Percentiles rank a stretch among this genome's conserved stretches.
phyloP scores from a whole-genome alignment of 2,329 filamentous ascomycete genomes.

The Purpureocillium lavendulum region DNA sequence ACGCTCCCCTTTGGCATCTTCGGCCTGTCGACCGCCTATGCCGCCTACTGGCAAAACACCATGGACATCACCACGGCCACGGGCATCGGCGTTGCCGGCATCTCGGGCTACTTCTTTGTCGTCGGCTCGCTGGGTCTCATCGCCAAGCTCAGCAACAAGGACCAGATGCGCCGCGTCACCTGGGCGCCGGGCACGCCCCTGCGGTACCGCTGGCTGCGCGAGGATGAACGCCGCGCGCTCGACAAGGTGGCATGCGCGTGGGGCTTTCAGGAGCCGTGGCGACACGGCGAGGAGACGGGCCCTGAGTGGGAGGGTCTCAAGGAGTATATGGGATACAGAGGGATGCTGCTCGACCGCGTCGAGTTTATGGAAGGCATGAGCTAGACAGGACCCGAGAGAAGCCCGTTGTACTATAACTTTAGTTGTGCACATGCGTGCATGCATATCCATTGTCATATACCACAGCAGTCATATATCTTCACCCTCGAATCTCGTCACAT shows the following conservation, averaged over 20 bases:
- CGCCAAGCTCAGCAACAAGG: constrained; percentile 78
- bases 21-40: constrained; percentile 49
- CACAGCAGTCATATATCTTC: too few species aligned
- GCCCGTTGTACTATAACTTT: neutral
- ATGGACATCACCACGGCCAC: constrained; percentile 72
- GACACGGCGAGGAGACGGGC: constrained; percentile 83
- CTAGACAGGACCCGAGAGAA: too few species aligned
- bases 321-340: constrained; percentile 73
- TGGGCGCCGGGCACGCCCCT: constrained; percentile 80
- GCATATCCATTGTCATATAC: constrained; percentile 4
- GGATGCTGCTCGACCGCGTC: constrained; percentile 84
- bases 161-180: constrained; percentile 89
- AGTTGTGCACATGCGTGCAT: neutral
- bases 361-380: constrained; percentile 89
- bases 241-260: constrained; percentile 82
- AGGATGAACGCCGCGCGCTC: constrained; percentile 81
- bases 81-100: constrained; percentile 68
- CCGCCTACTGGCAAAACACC: constrained; percentile 45
- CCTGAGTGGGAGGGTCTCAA: constrained; percentile 80
- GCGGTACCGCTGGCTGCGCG: constrained; percentile 73
- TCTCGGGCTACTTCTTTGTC: constrained; percentile 74
- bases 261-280: constrained; percentile 77
- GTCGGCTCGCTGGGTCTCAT: constrained; percentile 77
- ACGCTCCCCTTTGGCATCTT: constrained; percentile 63
- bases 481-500: too few species aligned